A percentile compares a stretch with the other conserved stretches of the same genome.
These are phyloP conservation scores for Pseudoperonospora humuli DNA, from an alignment of 352 stramenopile genomes.

Conservation along the genomic window DNA sequence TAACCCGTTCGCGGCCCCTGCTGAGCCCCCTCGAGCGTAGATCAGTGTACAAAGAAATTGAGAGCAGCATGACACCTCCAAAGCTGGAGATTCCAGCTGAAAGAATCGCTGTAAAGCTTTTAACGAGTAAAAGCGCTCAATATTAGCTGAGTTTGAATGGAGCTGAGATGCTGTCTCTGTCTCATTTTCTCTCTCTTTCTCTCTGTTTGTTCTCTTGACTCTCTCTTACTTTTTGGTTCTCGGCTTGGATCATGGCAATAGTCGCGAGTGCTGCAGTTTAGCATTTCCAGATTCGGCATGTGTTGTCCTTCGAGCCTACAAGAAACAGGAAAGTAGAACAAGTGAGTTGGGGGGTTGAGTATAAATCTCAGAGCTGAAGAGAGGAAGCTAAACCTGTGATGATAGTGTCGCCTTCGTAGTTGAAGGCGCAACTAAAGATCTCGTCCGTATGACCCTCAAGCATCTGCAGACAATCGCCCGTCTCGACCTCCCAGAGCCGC, in stretches of 20 bases:
- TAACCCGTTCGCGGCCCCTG: constrained; percentile 61
- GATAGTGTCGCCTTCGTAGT: constrained; percentile 95
- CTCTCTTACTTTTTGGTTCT: too few relatives aligned
- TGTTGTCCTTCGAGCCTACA: constrained; percentile 78
- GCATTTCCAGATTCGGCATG: constrained; percentile 81
- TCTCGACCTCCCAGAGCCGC: too few relatives aligned
- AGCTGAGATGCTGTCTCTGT: background rate
- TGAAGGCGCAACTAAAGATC: constrained; percentile 95
- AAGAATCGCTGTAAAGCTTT: background rate
- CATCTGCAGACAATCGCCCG: constrained; percentile 90
- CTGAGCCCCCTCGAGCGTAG: constrained; percentile 43
- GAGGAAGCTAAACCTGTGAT: too few relatives aligned
- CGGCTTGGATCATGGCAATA: too few relatives aligned
- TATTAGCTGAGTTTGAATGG: constrained; percentile 7
- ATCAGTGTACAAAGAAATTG: constrained; percentile 4
- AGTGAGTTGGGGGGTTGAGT: too few relatives aligned
- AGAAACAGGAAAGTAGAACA: background rate
- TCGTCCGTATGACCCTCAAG: constrained; percentile 96
- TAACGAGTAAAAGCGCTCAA: constrained; percentile 1
- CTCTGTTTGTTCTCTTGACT: constrained; percentile 17
- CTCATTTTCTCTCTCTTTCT: too few relatives aligned
- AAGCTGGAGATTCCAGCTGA: background rate
- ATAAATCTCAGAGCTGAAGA: too few relatives aligned
- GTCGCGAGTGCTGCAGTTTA: too few relatives aligned
- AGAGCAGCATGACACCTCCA: background rate